phyloP scores from a whole-genome alignment of 1,284 basidiomycete species.

The Pseudozyma thailandica region DNA sequence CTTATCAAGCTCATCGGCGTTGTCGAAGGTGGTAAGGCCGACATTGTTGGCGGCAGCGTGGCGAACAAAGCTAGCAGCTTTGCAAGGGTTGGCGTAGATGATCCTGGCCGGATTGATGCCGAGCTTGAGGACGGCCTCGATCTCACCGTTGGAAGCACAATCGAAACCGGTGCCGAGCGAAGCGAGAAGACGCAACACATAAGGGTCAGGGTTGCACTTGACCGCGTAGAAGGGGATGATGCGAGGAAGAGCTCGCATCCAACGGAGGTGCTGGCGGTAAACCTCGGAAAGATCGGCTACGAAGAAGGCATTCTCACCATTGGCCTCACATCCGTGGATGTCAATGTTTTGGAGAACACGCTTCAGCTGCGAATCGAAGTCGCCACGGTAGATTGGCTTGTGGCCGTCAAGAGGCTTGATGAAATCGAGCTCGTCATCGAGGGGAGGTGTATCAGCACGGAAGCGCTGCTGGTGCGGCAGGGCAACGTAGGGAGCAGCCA shows the following conservation, averaged over 20 bases:
- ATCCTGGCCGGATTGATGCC: constrained; percentile 75
- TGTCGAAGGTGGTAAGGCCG: constrained; percentile 97
- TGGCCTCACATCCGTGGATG: constrained; percentile 70
- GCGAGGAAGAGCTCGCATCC: constrained; percentile 78
- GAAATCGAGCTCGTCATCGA: constrained; percentile 43
- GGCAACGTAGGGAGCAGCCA: constrained; percentile 42
- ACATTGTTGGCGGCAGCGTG: constrained; percentile 82
- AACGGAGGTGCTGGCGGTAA: constrained; percentile 85
- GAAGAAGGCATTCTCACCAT: constrained; percentile 94
- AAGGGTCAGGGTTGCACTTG: constrained; percentile 97
- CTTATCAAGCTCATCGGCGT: constrained; percentile 96
- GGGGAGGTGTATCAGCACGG: constrained; percentile 47
- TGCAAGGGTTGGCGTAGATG: constrained; percentile 99
- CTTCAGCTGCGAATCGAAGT: constrained; percentile 56
- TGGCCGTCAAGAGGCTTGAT: constrained; percentile 50
- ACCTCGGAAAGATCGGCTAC: constrained; percentile 92
- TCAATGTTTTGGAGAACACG: constrained; percentile 62
- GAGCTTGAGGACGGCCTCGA: constrained; percentile 80
- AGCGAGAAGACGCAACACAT: constrained; percentile 88
- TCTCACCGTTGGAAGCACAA: constrained; percentile 97
- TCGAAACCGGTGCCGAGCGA: constrained; percentile 93
- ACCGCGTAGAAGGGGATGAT: constrained; percentile 90
- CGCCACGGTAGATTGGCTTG: constrained; percentile 57
- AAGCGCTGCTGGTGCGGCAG: constrained; percentile 48
- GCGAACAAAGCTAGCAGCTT: constrained; percentile 91